Conservation (phyloP, 345 rosid genomes). For the Linum trigynum region DNA sequence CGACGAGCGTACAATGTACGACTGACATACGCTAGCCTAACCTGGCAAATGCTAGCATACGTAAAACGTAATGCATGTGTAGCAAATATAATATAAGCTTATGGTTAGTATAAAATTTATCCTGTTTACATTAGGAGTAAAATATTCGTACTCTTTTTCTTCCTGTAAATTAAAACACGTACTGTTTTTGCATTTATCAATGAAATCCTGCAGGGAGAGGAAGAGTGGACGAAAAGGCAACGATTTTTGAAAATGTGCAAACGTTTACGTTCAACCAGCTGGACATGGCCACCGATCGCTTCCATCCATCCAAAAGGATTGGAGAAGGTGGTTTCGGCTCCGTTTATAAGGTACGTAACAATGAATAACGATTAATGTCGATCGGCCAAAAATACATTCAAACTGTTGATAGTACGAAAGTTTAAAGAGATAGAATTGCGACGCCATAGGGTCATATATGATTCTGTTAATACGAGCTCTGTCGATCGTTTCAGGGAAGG, state of each 20-base stretch:
- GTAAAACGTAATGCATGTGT: too few relatives aligned
- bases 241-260: slow-evolving; percentile 10
- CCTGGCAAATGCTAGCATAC: too few relatives aligned
- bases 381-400: too few relatives aligned
- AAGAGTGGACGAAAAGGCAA: neutral
- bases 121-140: too few relatives aligned
- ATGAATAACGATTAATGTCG: too few relatives aligned
- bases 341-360: slow-evolving; percentile 28
- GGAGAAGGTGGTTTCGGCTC: slow-evolving; percentile 45
- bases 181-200: neutral
- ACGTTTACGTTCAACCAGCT: slow-evolving; percentile 24
- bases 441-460: neutral
- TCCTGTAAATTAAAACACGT: too few relatives aligned
- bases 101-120: too few relatives aligned
- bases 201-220: neutral
- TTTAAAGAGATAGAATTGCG: neutral
- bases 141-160: too few relatives aligned
- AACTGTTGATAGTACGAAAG: too few relatives aligned
- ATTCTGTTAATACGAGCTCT: neutral
- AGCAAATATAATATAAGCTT: too few relatives aligned
- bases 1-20: too few relatives aligned
- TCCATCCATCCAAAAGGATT: slow-evolving; percentile 27
- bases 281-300: slow-evolving; percentile 26
- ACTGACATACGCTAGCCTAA: too few relatives aligned
- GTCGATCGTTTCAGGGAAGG: slow-evolving; percentile 18